Conservation (phyloP, 2,329 filamentous ascomycete species). For the Cryphonectria parasitica region DNA sequence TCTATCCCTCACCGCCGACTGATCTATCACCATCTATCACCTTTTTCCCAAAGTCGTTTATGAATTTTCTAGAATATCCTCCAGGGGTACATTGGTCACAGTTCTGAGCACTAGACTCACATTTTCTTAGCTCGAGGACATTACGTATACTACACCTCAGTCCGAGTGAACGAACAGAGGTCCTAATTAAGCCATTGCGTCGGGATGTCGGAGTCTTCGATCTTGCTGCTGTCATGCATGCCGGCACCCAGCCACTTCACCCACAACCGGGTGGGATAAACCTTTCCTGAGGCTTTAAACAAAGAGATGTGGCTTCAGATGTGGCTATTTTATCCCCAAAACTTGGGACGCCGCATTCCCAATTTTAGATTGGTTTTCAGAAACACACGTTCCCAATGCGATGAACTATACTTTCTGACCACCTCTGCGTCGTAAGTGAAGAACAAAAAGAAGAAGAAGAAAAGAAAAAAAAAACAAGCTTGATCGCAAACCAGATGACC, state of each 20-base stretch:
- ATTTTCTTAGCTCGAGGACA: slow-evolving; percentile 23
- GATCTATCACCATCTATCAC: neutral
- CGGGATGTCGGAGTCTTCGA: slow-evolving; percentile 31
- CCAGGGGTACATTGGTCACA: neutral
- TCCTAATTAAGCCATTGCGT: slow-evolving; percentile 34
- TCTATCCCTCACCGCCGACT: neutral
- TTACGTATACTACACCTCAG: slow-evolving; percentile 31
- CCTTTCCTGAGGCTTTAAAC: slow-evolving; percentile 30
- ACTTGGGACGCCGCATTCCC: slow-evolving; percentile 35
- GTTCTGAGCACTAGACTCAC: neutral
- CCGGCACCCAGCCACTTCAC: slow-evolving; percentile 36
- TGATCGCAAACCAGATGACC: slow-evolving; percentile 15
- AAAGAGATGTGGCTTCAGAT: slow-evolving; percentile 33
- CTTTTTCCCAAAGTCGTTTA: too few species aligned
- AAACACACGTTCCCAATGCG: neutral
- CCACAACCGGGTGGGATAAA: slow-evolving; percentile 33
- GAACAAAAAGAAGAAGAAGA: too few species aligned
- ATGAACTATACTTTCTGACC: neutral
- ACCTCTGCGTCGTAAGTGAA: slow-evolving; percentile 6
- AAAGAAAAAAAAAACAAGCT: neutral
- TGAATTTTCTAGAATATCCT: neutral
- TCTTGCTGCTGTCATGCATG: slow-evolving; percentile 34
- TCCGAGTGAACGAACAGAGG: slow-evolving; percentile 26
- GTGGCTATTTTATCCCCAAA: slow-evolving; percentile 40
- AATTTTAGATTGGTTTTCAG: neutral